phyloP scores from a whole-genome alignment of 2,329 filamentous ascomycete genomes.

The Penicillium concentricum region DNA sequence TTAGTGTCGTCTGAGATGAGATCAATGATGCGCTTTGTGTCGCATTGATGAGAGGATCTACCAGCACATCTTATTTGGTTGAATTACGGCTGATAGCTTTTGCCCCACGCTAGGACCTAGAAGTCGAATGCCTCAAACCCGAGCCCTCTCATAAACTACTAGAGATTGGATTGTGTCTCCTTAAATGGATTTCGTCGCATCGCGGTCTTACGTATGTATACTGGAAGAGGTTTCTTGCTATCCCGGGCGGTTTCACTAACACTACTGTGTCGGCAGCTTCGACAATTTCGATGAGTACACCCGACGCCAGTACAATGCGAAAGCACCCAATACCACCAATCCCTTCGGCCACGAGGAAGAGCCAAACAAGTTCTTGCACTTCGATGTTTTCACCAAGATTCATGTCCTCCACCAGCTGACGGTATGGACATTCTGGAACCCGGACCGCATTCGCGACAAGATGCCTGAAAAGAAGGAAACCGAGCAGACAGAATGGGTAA shows the following conservation, averaged over 20 bases:
- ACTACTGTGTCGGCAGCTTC: constrained; percentile 52
- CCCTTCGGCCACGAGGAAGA: constrained; percentile 79
- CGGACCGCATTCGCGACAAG: constrained; percentile 80
- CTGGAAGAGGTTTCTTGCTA: neutral
- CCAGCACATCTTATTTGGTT: neutral
- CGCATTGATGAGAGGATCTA: neutral
- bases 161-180: constrained; percentile 78
- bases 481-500: constrained; percentile 82
- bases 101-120: constrained; percentile 67
- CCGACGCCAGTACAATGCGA: constrained; percentile 81
- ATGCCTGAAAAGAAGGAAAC: constrained; percentile 79
- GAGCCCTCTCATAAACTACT: constrained; percentile 68
- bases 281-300: constrained; percentile 94
- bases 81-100: neutral
- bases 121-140: constrained; percentile 81
- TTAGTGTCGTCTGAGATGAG: neutral
- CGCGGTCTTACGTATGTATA: constrained; percentile 78
- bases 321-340: constrained; percentile 69
- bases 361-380: constrained; percentile 71
- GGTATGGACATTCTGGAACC: constrained; percentile 82
- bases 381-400: constrained; percentile 80
- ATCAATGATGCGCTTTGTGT: constrained; percentile 15
- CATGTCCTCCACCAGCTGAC: constrained; percentile 81
- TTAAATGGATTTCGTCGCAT: constrained; percentile 93
- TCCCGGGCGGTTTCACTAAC: constrained; percentile 3